Percentiles rank a stretch among this genome's conserved stretches.
Evolutionary conservation across 2,329 filamentous ascomycete genomes (phyloP).

Genomic region (Claviceps purpurea): DNA sequence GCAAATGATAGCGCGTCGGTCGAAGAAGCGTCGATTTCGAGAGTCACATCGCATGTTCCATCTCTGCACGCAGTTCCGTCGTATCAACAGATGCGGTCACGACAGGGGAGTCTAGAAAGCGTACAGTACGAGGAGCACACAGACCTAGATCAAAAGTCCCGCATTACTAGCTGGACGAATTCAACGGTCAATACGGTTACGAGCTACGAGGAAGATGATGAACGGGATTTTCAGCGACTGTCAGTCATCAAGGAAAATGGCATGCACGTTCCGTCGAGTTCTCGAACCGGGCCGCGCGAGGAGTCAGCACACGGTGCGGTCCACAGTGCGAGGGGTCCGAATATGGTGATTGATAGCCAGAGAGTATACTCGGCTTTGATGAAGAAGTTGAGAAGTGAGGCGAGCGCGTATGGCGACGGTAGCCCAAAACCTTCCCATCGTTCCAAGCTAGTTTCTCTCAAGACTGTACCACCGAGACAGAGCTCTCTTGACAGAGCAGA

Average conservation of each 20-base stretch:
- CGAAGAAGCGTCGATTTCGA: conserved; percentile 32
- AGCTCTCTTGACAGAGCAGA: conserved; percentile 8
- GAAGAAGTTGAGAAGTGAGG: conserved; percentile 34
- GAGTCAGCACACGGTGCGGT: not conserved
- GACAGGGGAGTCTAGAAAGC: conserved; percentile 42
- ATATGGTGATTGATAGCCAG: conserved; percentile 34
- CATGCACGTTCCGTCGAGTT: conserved; percentile 23
- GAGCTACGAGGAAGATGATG: conserved; percentile 24
- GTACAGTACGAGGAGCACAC: conserved; percentile 25
- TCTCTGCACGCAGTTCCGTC: conserved; percentile 35
- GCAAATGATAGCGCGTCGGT: conserved; percentile 20
- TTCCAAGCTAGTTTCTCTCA: not conserved
- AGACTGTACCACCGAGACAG: conserved; percentile 6
- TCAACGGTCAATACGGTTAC: conserved; percentile 44
- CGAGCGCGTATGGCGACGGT: conserved; percentile 8
- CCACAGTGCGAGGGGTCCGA: conserved; percentile 9
- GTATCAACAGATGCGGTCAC: conserved; percentile 34
- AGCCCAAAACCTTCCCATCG: conserved; percentile 1
- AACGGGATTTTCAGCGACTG: conserved; percentile 43
- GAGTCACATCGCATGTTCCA: conserved; percentile 34
- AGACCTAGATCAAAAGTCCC: conserved; percentile 39
- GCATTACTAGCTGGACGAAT: conserved; percentile 60
- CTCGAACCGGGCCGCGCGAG: conserved; percentile 5
- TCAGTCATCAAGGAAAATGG: conserved; percentile 50
- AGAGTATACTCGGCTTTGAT: conserved; percentile 53